Evolutionary conservation across 1,139 yeast species (phyloP).

Genomic region (Candida sanyaensis): DNA sequence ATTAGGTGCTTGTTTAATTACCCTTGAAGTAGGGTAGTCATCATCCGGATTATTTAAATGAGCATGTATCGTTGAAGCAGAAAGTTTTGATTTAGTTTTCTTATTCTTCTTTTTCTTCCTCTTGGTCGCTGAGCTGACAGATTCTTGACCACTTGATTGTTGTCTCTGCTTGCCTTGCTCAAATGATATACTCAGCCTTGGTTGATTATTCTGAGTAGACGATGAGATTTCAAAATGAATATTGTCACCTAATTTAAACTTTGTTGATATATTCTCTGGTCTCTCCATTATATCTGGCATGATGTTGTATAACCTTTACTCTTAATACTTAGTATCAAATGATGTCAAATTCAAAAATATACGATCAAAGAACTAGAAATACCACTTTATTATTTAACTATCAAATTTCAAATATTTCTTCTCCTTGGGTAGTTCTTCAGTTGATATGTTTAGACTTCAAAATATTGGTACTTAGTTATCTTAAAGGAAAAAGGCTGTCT

Average conservation of each 20-base stretch:
- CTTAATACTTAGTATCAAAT: background rate
- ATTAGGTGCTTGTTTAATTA: slow-evolving; percentile 69
- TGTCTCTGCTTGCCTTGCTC: background rate
- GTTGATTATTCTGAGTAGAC: slow-evolving; percentile 5
- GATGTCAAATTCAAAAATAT: no score
- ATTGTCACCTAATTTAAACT: slow-evolving; percentile 45
- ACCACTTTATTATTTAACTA: no score
- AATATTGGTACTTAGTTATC: background rate
- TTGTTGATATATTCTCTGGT: slow-evolving; percentile 10
- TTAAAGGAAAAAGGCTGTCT: background rate
- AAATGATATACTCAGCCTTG: background rate
- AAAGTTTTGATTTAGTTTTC: slow-evolving; percentile 21
- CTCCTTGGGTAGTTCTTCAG: no score
- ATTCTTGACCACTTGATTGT: background rate
- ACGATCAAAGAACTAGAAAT: no score
- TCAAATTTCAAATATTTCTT: no score
- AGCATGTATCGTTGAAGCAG: slow-evolving; percentile 33
- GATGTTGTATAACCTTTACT: background rate
- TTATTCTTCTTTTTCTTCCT: slow-evolving; percentile 38
- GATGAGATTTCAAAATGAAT: slow-evolving; percentile 57
- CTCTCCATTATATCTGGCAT: slow-evolving; percentile 8
- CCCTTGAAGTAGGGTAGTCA: slow-evolving; percentile 72
- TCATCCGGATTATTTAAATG: slow-evolving; percentile 56
- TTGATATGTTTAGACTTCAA: no score
- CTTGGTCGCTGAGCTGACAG: slow-evolving; percentile 18